Base-by-base conservation (phyloP, 495 filamentous ascomycete species). In the Penicillium turbatum region DNA sequence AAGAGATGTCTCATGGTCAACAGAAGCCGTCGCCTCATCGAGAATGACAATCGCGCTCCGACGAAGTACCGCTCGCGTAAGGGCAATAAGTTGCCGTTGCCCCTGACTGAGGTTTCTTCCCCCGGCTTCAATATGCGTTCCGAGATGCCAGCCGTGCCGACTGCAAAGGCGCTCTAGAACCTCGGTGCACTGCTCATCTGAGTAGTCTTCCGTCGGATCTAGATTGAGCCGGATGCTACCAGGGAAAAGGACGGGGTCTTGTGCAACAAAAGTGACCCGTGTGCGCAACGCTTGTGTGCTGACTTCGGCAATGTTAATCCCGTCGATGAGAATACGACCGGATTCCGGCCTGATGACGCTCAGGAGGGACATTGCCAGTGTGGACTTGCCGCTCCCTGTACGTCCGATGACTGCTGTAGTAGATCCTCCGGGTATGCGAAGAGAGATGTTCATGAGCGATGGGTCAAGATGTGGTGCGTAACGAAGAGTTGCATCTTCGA, bases 21-120 rank as follows among this genome's bases (percentile, higher is more conserved):
- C 90, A 12, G 82, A 87, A 13, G 89, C 89, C n/a, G 90, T 95
- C 15, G 90, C 90, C 68, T 91, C 87, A 56, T 91, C 87, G 55
- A 91, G 66, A 39, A 91, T 75, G 27, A 85, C 65, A 56, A 82
- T 72, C 8, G 74, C 79, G 72, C 75, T 82, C n/a, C 79, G 72
- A 24, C 82, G 71, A 44, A 86, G 62, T 12, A 85, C 71, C 8
- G 83, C 82, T 30, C 83, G 59, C 10, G 80, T 74, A 7, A 86
- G 68, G 0, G 81, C 83, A 24, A 86, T 80, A 1, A 85, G 69
- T 54, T 86, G 83, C 30, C 81, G 63, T 57, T 86, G 82, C 1
- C 83, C 83, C 56, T 84, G 81, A 36, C 79, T 82, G 3, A 84
- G 75, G 36, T 81, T 81, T 6, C 72, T 71, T 1, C 83, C 83